Evolutionary conservation across 164 flowering plant species (phyloP), one percentile per base, ranked within the genome.

Genomic region (Vitis cinerea): DNA sequence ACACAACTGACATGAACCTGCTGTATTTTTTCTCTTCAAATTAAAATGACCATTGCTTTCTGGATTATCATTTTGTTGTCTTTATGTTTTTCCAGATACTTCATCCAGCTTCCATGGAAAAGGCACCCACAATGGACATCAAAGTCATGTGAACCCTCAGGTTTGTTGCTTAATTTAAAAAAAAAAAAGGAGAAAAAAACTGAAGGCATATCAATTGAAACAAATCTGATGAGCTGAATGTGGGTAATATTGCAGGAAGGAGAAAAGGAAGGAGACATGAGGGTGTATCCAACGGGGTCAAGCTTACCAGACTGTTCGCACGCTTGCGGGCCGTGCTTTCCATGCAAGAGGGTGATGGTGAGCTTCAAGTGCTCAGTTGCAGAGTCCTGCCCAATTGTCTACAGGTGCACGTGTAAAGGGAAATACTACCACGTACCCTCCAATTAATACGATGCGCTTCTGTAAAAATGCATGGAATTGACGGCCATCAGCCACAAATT

Each of bases 331-430:
- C 75, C 93, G 0, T 92, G 98, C 74, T 72, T 69, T 54, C 96
- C 98, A 37, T 93, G 98, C 87, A 88, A 81, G 79, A 81, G 91
- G 67, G 98, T 90, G 74, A 90, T 87, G 83, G 89, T 93, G 66
- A 86, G 93, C 88, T 87, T 80, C 83, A 84, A 82, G 72, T 93
- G 97, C 71, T 74, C 87, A 37, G 49, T 61, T 15, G 75, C 86
- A 14, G 96, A 93, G 82, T 84, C 98, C 0, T 93, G 96, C 75
- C 94, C 97, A 9, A 76, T 88, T 47, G 87, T 89, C 50, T 93
- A 93, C 78, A 77, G 90, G 66, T 93, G 98, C 74, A 83, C 82
- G 89, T 90, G 98, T 59, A 82, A 74, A 57, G 87, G 88, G 15
- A 85, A 74, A 74, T 85, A 80, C 62, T 85, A 82, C 72, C 88